phyloP scores from a whole-genome alignment of 495 filamentous ascomycete species.

The Halenospora varia region DNA sequence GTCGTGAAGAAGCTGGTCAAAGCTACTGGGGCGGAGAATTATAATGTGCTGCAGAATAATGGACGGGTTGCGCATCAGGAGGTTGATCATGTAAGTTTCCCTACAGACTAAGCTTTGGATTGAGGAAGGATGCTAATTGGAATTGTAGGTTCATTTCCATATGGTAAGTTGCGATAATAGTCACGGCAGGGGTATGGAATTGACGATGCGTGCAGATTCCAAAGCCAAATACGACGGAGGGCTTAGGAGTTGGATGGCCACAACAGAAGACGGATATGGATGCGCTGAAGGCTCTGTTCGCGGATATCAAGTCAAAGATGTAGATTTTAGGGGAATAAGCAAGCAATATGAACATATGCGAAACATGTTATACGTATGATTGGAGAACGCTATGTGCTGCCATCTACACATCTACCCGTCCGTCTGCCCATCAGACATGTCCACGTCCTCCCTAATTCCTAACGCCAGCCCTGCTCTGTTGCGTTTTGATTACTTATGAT shows the following conservation, averaged over 20 bases:
- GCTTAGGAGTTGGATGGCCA: constrained; percentile 79
- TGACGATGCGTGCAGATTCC: constrained; percentile 62
- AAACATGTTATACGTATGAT: too few relatives aligned
- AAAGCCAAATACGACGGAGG: constrained; percentile 84
- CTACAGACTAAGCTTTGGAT: background rate
- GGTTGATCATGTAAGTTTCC: constrained; percentile 78
- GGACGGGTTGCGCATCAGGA: constrained; percentile 88
- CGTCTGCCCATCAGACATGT: too few relatives aligned
- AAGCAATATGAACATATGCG: too few relatives aligned
- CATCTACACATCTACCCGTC: too few relatives aligned
- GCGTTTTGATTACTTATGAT: background rate
- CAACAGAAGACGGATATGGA: constrained; percentile 75
- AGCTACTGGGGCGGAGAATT: constrained; percentile 74
- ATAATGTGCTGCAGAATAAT: constrained; percentile 97
- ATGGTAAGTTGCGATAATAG: constrained; percentile 55
- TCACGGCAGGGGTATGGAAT: background rate
- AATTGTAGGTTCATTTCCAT: constrained; percentile 78
- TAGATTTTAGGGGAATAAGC: too few relatives aligned
- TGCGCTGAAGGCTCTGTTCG: constrained; percentile 69
- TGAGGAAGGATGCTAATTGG: background rate
- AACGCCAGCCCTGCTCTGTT: background rate
- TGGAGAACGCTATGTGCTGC: too few relatives aligned
- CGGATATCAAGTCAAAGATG: constrained; percentile 87
- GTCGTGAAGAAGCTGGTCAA: constrained; percentile 81
- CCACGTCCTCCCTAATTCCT: too few relatives aligned